Base-by-base conservation (phyloP, 1,284 basidiomycete genomes). In the Erythrobasidium hasegawianum region DNA sequence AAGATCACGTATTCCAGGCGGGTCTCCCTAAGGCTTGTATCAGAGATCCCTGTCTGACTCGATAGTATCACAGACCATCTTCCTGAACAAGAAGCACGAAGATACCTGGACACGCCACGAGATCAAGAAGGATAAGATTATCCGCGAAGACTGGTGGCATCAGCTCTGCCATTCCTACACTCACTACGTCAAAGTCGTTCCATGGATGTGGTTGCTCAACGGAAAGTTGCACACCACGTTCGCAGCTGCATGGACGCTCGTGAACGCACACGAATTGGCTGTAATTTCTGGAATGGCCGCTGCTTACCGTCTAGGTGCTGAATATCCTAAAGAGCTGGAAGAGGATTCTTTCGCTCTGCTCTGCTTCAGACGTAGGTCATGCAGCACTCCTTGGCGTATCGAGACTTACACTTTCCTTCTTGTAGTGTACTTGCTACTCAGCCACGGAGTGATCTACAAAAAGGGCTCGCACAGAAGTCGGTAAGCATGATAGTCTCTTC, bases 161-260 rank as follows among this genome's bases (percentile, higher is more conserved):
- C 71, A 73, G 58, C 61, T 70, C 20, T 53, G 56, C 33, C 52
- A 61, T 43, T 47, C 55, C 5, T 60, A 61, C 43, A 61, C 62
- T 1, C 62, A 65, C 74, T 85, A 84, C 70, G 81, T 80, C 8
- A 77, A 77, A 4, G 81, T 81, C 9, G 84, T 86, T 1, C 83
- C 84, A n/a, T 85, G 81, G 81, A 81, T 86, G 79, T 83, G 82
- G 79, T 76, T 81, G 57, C 80, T 86, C 69, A 85, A 86, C 70
- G 83, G 83, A 14, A 82, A 80, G 68, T 78, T 79, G 66, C 71
- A 76, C 61, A 75, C 74, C 7, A 81, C 80, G 1, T 83, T 76
- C 60, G 80, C 78, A 26, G 78, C 77, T 9, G 74, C 74, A 13
- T 78, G 76, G 77, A 75, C 77, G 3, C 41, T 73, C 11, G 62